Evolutionary conservation across 225 moss, liverwort and hornwort genomes (phyloP).

Genomic region (Physcomitrellopsis africana): DNA sequence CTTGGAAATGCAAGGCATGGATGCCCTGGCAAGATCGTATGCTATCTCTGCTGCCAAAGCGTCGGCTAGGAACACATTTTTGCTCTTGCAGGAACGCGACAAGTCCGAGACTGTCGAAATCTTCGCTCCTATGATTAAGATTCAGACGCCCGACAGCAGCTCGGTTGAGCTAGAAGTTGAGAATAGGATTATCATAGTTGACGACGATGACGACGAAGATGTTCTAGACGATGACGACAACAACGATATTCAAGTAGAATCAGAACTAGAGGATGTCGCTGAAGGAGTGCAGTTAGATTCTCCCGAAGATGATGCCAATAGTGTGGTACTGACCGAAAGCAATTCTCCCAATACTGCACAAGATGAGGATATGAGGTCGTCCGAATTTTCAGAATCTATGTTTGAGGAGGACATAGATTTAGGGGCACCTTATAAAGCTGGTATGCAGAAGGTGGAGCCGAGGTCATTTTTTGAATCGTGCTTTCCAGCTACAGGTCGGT

Average conservation of each 20-base stretch:
- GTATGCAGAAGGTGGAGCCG: constrained; percentile 26
- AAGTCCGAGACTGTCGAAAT: constrained; percentile 36
- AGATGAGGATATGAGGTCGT: constrained; percentile 27
- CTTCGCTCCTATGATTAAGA: constrained; percentile 32
- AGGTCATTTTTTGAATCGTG: constrained; percentile 44
- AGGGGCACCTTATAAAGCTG: constrained; percentile 37
- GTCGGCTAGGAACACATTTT: constrained; percentile 73
- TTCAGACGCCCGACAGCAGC: constrained; percentile 27
- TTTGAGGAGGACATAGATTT: constrained; percentile 31
- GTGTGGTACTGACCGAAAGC: constrained; percentile 22
- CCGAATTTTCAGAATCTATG: constrained; percentile 30
- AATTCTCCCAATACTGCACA: constrained; percentile 1
- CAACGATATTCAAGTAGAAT: not conserved
- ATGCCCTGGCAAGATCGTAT: constrained; percentile 67
- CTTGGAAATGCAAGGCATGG: constrained; percentile 78
- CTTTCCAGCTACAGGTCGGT: constrained; percentile 50
- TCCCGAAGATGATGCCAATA: constrained; percentile 34
- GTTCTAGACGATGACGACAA: too few species aligned
- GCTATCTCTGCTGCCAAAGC: constrained; percentile 80
- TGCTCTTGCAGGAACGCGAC: constrained; percentile 74
- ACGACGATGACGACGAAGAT: not conserved
- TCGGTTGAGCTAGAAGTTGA: constrained; percentile 18
- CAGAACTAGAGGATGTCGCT: constrained; percentile 4
- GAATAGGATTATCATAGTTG: constrained; percentile 17
- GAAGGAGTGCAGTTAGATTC: constrained; percentile 28